A percentile compares a stretch with the other conserved stretches of the same genome.
phyloP scores from a whole-genome alignment of 163 green algal genomes.

The Picocystis sp. region DNA sequence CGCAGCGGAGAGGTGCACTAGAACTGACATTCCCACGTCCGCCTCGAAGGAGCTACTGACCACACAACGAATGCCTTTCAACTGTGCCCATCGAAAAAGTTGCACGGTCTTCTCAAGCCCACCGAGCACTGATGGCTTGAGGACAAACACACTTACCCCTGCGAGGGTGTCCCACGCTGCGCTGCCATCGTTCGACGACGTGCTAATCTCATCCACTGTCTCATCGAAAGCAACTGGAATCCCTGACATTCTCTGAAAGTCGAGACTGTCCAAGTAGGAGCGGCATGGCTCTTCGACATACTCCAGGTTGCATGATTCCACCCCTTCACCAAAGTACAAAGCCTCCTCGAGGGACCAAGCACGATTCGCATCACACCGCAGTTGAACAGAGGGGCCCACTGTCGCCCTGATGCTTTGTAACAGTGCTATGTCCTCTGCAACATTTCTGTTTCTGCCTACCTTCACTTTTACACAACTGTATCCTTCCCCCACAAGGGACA shows the following conservation, averaged over 20 bases:
- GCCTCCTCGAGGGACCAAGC: conserved; percentile 58
- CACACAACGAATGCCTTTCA: conserved; percentile 15
- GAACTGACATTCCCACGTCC: conserved; percentile 34
- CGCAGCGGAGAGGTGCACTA: conserved; percentile 44
- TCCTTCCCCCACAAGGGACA: conserved; percentile 29
- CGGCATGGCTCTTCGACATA: conserved; percentile 71
- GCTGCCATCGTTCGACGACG: conserved; percentile 1
- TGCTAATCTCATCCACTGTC: conserved; percentile 36
- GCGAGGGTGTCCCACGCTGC: background rate
- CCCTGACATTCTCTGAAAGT: conserved; percentile 14
- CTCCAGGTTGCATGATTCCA: conserved; percentile 29
- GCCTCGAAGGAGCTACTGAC: conserved; percentile 71
- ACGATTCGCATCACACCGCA: conserved; percentile 80
- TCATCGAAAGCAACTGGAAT: conserved; percentile 54
- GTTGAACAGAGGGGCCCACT: conserved; percentile 35
- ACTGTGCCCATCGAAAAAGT: conserved; percentile 25
- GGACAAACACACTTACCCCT: conserved; percentile 35
- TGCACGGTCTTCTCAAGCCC: conserved; percentile 30
- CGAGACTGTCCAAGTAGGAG: background rate
- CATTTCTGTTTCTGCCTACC: conserved; percentile 26
- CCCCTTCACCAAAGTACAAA: conserved; percentile 28
- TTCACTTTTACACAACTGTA: conserved; percentile 71
- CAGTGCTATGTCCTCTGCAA: conserved; percentile 40
- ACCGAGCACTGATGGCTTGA: conserved; percentile 59
- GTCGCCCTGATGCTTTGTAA: conserved; percentile 40